Evolutionary conservation across 306 rosid species (phyloP).

Genomic region (Cyamopsis tetragonoloba): DNA sequence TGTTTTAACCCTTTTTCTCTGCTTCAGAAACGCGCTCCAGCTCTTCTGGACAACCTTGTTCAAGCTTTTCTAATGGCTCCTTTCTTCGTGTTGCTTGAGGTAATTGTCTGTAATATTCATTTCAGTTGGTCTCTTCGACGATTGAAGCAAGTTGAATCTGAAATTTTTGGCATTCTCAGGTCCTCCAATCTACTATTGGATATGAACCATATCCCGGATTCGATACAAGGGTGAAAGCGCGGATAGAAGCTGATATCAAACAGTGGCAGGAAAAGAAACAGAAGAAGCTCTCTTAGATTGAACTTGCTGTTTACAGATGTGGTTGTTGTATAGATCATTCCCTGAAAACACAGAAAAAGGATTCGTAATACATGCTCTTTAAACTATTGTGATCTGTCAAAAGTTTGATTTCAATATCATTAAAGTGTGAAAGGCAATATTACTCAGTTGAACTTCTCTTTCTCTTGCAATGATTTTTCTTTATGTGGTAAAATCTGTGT

Average conservation of each 20-base stretch:
- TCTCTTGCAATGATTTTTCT: too few species aligned
- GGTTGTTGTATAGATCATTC: not conserved
- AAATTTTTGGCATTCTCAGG: constrained; percentile 31
- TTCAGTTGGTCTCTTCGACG: not conserved
- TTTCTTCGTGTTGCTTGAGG: constrained; percentile 79
- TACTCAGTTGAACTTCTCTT: not conserved
- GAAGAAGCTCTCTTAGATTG: constrained; percentile 47
- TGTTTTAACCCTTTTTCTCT: not conserved
- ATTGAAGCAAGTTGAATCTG: not conserved
- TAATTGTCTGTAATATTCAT: constrained; percentile 18
- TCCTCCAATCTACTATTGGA: constrained; percentile 48
- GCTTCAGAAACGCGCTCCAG: constrained; percentile 83
- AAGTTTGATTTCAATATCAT: not conserved
- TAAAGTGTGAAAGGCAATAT: not conserved
- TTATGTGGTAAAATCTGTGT: too few species aligned
- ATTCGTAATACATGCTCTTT: not conserved
- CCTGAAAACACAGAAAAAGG: not conserved
- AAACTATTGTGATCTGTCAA: not conserved
- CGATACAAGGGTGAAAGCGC: constrained; percentile 51
- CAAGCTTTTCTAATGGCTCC: constrained; percentile 94
- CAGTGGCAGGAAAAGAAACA: constrained; percentile 64
- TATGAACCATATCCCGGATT: constrained; percentile 90
- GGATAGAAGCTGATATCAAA: constrained; percentile 46
- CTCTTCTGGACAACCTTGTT: constrained; percentile 74
- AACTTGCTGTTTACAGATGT: not conserved